Evolutionary conservation across 164 flowering plant genomes (phyloP), one percentile per base, ranked within the genome.

Genomic region (Taxillus chinensis): DNA sequence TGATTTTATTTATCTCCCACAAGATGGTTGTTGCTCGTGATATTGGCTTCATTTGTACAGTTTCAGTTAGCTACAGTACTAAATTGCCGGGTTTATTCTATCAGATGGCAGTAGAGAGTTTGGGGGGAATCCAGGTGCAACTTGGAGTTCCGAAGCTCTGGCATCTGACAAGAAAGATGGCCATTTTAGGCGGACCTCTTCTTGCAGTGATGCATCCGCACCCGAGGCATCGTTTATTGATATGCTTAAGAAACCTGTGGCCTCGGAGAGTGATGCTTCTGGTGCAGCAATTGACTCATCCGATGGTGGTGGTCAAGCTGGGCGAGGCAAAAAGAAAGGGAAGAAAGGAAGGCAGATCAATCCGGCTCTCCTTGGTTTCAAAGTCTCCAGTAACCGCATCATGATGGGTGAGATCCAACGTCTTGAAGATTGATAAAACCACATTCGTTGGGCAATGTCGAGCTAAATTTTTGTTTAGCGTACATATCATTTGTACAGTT

Each of bases 341-440:
- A 50, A 53, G 57, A 62, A 62, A 39, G 64, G 64, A 50, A 50
- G 64, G 17, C 64, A 62, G 48, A 51, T 62, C 9, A 57, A 62
- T 41, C 64, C 64, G 7, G 64, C 64, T 53, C 57, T 62, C n/a
- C 64, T 62, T 7, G 64, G 64, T 10, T 62, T 62, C 39, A 62
- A 62, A 45, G 57, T 62, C 14, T 62, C 64, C 56, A 62, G 64
- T 27, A 62, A 62, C 45, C 64, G 64, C n/a, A 62, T 62, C 11
- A 11, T 62, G 64, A 62, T 62, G 64, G 64, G 64, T 41, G 64
- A 62, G n/a, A 62, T 62, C 13, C 64, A 62, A 14, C 57, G 64
- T 13, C 64, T 17, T 39, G 45, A 62, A 37, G 63, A 61, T 39
- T 48, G 5, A 48, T n/a, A 0, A 0, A 8, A 1, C 37, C 46